Percentiles rank a stretch among this genome's conserved stretches.
Conservation (phyloP, 139 green algal genomes). For the Eudorina sp. region DNA sequence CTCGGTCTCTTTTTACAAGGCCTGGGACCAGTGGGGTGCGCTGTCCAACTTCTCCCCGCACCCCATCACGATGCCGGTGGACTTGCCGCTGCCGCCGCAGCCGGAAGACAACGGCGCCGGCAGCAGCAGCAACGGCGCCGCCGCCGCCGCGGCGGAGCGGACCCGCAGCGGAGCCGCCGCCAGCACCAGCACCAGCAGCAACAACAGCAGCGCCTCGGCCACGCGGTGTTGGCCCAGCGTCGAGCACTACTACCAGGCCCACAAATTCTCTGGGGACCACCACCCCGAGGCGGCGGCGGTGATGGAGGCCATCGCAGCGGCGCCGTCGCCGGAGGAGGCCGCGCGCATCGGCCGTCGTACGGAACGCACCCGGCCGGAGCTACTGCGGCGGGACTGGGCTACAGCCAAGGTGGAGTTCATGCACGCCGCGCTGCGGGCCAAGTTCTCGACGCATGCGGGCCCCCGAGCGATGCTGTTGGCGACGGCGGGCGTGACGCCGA, state of each 20-base stretch:
- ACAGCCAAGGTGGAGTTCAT: slow-evolving; percentile 87
- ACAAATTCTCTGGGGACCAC: slow-evolving; percentile 85
- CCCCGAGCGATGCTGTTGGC: slow-evolving; percentile 85
- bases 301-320: slow-evolving; percentile 78
- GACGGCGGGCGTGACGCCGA: slow-evolving; percentile 56
- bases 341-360: slow-evolving; percentile 75
- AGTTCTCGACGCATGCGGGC: slow-evolving; percentile 85
- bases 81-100: neutral
- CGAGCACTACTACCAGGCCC: slow-evolving; percentile 95
- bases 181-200: slow-evolving; percentile 20
- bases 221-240: slow-evolving; percentile 75
- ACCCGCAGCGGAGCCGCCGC: neutral
- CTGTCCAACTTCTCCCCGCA: slow-evolving; percentile 97
- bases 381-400: slow-evolving; percentile 89
- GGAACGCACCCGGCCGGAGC: slow-evolving; percentile 77
- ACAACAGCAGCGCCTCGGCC: neutral
- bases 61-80: slow-evolving; percentile 81
- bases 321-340: slow-evolving; percentile 89
- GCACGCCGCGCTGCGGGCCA: slow-evolving; percentile 82
- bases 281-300: slow-evolving; percentile 61
- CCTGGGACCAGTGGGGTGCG: slow-evolving; percentile 93
- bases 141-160: neutral
- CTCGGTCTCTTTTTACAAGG: slow-evolving; percentile 92
- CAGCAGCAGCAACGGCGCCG: neutral
- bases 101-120: neutral